A percentile compares a stretch with the other conserved stretches of the same genome.
phyloP scores from a whole-genome alignment of 2,329 filamentous ascomycete species.

The Pseudocercospora crystallina region DNA sequence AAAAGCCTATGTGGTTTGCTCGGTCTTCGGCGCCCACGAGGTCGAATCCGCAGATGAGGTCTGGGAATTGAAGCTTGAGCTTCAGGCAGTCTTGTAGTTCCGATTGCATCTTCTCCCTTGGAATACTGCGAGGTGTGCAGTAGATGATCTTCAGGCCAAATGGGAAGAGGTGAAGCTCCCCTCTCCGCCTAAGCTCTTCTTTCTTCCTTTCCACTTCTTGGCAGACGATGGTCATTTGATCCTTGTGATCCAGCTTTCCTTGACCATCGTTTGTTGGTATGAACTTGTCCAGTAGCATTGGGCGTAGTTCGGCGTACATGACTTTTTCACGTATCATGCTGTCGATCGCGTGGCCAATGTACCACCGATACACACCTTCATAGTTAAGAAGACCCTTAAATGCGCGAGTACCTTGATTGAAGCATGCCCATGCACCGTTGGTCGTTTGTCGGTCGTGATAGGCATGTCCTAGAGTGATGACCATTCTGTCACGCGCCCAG shows the following conservation, averaged over 20 bases:
- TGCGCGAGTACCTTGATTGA: constrained; percentile 68
- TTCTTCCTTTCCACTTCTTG: constrained; percentile 55
- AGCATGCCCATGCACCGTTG: constrained; percentile 57
- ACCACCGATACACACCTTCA: constrained; percentile 60
- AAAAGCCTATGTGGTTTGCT: constrained; percentile 58
- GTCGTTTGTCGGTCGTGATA: constrained; percentile 29
- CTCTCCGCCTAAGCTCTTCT: constrained; percentile 38
- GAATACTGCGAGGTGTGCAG: constrained; percentile 65
- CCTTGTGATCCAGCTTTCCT: constrained; percentile 53
- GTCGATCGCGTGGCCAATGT: constrained; percentile 60
- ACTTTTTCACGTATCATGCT: constrained; percentile 65
- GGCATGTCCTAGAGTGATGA: constrained; percentile 23
- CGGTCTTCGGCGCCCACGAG: constrained; percentile 67
- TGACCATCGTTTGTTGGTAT: constrained; percentile 60
- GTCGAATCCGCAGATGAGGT: constrained; percentile 69
- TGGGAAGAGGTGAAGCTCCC: constrained; percentile 50
- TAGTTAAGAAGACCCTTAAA: constrained; percentile 74
- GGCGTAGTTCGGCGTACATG: constrained; percentile 70
- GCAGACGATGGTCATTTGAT: constrained; percentile 62
- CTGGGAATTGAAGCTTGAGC: constrained; percentile 57
- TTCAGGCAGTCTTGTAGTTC: constrained; percentile 62
- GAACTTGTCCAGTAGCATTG: constrained; percentile 67
- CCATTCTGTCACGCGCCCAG: constrained; percentile 34
- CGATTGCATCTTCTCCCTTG: constrained; percentile 45
- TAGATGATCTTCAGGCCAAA: constrained; percentile 70